These are phyloP conservation scores for Pochonia chlamydosporia DNA, from an alignment of 2,329 filamentous ascomycete species.

Conservation along the genomic window DNA sequence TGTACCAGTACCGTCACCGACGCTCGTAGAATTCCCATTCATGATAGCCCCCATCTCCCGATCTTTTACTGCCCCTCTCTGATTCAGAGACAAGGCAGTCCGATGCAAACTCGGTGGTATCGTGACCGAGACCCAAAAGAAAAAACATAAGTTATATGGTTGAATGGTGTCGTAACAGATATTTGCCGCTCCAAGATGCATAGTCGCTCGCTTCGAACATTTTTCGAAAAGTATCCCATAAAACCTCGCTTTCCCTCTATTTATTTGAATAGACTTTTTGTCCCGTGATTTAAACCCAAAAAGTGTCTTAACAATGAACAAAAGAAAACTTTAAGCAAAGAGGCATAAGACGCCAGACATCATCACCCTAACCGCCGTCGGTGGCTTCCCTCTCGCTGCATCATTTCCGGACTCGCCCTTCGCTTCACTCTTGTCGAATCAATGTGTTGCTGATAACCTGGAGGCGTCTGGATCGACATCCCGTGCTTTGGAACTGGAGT, in stretches of 20 bases:
- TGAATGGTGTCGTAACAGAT: constrained; percentile 1
- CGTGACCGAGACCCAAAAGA: constrained; percentile 4
- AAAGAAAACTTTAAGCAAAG: not conserved
- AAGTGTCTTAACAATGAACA: not conserved
- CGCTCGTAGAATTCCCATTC: not conserved
- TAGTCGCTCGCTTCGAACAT: constrained; percentile 7
- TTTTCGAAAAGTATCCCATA: not conserved
- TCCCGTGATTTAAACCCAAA: not conserved
- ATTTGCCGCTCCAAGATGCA: constrained; percentile 6
- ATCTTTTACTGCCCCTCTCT: not conserved
- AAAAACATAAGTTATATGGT: constrained; percentile 4
- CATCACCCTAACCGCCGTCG: constrained; percentile 26
- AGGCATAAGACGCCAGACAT: too few relatives aligned
- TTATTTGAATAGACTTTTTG: not conserved
- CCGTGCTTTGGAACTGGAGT: constrained; percentile 30
- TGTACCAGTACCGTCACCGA: not conserved
- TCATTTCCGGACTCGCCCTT: constrained; percentile 42
- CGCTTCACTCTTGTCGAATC: constrained; percentile 44
- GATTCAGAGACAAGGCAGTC: not conserved
- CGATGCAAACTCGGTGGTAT: not conserved
- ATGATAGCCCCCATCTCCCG: not conserved
- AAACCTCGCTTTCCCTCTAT: not conserved
- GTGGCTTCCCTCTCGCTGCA: constrained; percentile 39
- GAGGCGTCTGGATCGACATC: constrained; percentile 27
- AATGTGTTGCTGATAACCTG: constrained; percentile 24